Conservation (phyloP, 495 filamentous ascomycete species). For the Polyplosphaeria fusca region DNA sequence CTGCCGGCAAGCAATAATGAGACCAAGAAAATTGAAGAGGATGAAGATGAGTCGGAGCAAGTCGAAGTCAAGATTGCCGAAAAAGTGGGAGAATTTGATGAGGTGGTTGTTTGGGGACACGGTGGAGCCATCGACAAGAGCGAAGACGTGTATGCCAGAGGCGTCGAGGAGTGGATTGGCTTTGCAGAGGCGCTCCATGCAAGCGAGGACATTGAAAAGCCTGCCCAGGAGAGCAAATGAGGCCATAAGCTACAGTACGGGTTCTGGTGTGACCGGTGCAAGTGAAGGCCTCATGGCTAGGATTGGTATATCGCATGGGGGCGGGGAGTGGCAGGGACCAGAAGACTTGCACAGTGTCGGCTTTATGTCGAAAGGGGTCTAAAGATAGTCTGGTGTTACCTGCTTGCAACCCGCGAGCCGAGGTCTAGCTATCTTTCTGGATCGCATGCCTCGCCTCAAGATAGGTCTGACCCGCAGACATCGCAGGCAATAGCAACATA, state of each 20-base stretch:
- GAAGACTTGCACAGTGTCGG: too few relatives aligned
- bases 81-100: slow-evolving; percentile 66
- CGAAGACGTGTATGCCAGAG: slow-evolving; percentile 56
- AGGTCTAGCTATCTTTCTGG: too few relatives aligned
- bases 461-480: slow-evolving; percentile 22
- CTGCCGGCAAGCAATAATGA: slow-evolving; percentile 9
- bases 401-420: too few relatives aligned
- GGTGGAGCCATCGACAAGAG: slow-evolving; percentile 36
- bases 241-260: too few relatives aligned
- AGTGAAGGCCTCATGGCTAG: too few relatives aligned
- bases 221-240: not conserved
- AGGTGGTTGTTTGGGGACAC: slow-evolving; percentile 81
- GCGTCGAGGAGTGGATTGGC: slow-evolving; percentile 78
- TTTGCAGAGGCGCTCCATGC: slow-evolving; percentile 61
- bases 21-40: slow-evolving; percentile 2
- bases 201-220: slow-evolving; percentile 1
- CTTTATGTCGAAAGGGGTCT: too few relatives aligned
- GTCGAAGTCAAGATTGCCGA: slow-evolving; percentile 59
- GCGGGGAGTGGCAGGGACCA: too few relatives aligned
- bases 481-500: slow-evolving; percentile 17
- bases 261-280: too few relatives aligned
- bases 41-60: slow-evolving; percentile 46
- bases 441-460: slow-evolving; percentile 17
- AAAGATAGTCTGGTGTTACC: too few relatives aligned
- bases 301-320: too few relatives aligned